Evolutionary conservation across 1,284 basidiomycete species (phyloP), one percentile per base, ranked within the genome.

Genomic region (Gymnopus androsaceus): DNA sequence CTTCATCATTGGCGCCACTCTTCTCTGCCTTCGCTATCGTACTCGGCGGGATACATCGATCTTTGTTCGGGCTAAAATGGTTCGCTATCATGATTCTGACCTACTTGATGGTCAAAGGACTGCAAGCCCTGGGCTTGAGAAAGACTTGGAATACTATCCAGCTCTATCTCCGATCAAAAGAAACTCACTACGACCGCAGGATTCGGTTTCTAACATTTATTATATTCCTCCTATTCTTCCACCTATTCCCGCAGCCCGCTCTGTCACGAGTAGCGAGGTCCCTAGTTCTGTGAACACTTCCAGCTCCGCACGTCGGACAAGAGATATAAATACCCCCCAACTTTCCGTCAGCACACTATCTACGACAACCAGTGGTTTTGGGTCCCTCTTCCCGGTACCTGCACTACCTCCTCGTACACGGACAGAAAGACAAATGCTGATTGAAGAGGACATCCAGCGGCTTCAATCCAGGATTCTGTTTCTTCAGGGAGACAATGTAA

Each of bases 391-490:
- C 25, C 50, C 57, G 4, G 31, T 55, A 15, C 50, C 54, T 28
- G 33, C 54, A 38, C 31, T 55, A 25, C 57, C 54, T 28, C 30
- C 57, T 9, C 54, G 57, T 9, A 48, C 54, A 4, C 41, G 57
- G 14, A 59, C 57, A 21, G 45, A 46, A 31, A 53, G 57, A 14
- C 57, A 59, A 28, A 59, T 52, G 54, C 11, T 49, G 44, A 48
- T 51, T 31, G 57, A 55, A 12, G 37, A 53, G 27, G 57, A 59
- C 15, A 48, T 52, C 19, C 54, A 55, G 9, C 19, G 15, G 23
- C 40, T 55, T n/a, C 49, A 55, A 38, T 34, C 50, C 3, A 59
- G 40, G 38, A 59, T 59, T 25, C 34, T 59, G 34, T 21, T 37
- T 9, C 46, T 59, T 21, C 57, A 59, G 19, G 44, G 54, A 31